A percentile compares a stretch with the other conserved stretches of the same genome.
These are phyloP conservation scores for Guadua angustifolia DNA, from an alignment of 176 grass and related monocot species.

Conservation along the genomic window DNA sequence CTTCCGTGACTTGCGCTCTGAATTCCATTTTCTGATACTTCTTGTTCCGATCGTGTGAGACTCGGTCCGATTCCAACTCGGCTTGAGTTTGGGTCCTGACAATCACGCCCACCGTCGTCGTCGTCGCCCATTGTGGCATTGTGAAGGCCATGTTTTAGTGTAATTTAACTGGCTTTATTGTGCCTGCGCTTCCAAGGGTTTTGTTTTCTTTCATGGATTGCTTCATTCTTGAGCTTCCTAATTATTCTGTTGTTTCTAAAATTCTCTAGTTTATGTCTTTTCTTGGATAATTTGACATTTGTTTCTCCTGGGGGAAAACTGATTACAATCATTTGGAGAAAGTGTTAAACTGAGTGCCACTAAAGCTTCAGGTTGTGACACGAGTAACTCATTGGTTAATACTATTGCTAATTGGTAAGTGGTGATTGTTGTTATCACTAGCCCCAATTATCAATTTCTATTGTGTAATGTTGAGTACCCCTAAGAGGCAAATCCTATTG, in stretches of 20 bases:
- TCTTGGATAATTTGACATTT: conserved; percentile 14
- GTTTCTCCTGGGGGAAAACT: background rate
- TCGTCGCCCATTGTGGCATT: conserved; percentile 63
- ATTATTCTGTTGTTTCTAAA: background rate
- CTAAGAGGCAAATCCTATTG: background rate
- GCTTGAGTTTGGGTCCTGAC: too few relatives aligned
- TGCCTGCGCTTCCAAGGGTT: background rate
- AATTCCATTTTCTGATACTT: too few relatives aligned
- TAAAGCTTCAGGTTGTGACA: background rate
- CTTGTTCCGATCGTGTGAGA: too few relatives aligned
- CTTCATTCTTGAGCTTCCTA: background rate
- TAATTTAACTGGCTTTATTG: background rate
- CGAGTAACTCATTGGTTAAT: background rate
- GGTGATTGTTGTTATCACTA: background rate
- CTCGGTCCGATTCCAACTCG: too few relatives aligned
- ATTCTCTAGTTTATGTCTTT: background rate
- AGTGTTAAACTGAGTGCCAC: background rate
- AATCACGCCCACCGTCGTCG: conserved; percentile 94
- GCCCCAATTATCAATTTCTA: background rate
- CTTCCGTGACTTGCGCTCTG: too few relatives aligned
- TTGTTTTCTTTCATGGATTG: background rate
- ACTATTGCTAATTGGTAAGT: background rate
- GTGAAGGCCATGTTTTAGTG: background rate
- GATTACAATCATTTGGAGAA: background rate
- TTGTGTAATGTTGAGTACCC: background rate